Percentiles rank a stretch among this genome's conserved stretches.
Evolutionary conservation across 805 yeast genomes (phyloP).

Genomic region (Tetrapisispora pingtungensis): DNA sequence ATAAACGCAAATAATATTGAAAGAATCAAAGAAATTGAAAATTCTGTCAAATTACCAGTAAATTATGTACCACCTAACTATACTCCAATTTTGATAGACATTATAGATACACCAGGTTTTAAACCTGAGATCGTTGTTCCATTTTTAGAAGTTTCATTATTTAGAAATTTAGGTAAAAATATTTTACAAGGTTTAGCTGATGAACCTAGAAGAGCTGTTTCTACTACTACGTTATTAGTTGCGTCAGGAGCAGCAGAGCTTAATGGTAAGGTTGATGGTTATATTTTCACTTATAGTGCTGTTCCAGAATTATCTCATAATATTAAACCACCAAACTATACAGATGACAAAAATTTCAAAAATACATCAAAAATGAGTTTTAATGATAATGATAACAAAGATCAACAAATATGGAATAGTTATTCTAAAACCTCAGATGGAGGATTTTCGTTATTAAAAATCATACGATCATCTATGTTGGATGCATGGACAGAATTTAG

Average conservation of each 20-base stretch:
- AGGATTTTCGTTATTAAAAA: constrained; percentile 27
- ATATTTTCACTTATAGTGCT: constrained; percentile 57
- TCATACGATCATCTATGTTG: constrained; percentile 45
- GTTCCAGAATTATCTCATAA: constrained; percentile 42
- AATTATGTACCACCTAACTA: constrained; percentile 40
- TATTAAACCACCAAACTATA: constrained; percentile 38
- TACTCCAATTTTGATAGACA: constrained; percentile 54
- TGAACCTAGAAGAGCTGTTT: constrained; percentile 51
- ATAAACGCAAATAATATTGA: background rate
- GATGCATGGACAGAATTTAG: constrained; percentile 70
- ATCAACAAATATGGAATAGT: constrained; percentile 8
- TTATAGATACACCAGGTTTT: constrained; percentile 68
- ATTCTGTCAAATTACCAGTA: constrained; percentile 8
- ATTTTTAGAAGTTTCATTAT: constrained; percentile 61
- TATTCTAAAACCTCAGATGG: constrained; percentile 12
- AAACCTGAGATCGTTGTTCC: constrained; percentile 61
- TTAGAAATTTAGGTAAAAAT: constrained; percentile 49
- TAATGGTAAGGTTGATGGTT: constrained; percentile 69
- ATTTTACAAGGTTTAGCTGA: constrained; percentile 52
- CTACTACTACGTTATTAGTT: constrained; percentile 57
- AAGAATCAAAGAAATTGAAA: background rate
- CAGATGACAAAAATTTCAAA: background rate
- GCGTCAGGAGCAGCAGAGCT: constrained; percentile 74
- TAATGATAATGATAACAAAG: background rate
- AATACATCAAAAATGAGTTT: background rate